These are phyloP conservation scores for Alternaria dauci DNA, from an alignment of 2,329 filamentous ascomycete genomes.

Conservation along the genomic window DNA sequence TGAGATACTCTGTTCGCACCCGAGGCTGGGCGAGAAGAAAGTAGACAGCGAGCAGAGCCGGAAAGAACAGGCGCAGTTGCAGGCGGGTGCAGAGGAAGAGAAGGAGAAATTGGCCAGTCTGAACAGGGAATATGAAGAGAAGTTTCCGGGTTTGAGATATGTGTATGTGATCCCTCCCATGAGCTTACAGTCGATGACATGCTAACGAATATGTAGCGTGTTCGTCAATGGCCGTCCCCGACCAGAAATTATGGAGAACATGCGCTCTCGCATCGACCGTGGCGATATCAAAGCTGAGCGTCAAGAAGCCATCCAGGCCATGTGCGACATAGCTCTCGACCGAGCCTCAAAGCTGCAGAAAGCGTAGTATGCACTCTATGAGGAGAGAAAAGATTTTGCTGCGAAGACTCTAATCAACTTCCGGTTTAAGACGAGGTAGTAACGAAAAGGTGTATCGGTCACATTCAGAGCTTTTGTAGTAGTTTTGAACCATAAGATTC, in stretches of 20 bases:
- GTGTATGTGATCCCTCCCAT: conserved; percentile 59
- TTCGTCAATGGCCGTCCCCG: conserved; percentile 86
- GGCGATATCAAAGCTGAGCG: conserved; percentile 74
- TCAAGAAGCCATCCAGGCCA: conserved; percentile 78
- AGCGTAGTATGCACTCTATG: not conserved
- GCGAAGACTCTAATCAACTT: not conserved
- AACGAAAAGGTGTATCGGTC: not conserved
- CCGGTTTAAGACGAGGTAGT: not conserved
- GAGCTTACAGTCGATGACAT: not conserved
- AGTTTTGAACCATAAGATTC: not conserved
- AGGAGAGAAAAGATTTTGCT: not conserved
- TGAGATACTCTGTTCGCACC: conserved; percentile 80
- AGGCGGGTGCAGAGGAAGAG: conserved; percentile 61
- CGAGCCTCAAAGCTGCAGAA: conserved; percentile 68
- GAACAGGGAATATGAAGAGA: conserved; percentile 81
- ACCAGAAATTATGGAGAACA: conserved; percentile 80
- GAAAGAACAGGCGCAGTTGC: conserved; percentile 82
- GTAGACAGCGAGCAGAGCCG: conserved; percentile 82
- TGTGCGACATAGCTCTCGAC: conserved; percentile 90
- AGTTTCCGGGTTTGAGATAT: conserved; percentile 83
- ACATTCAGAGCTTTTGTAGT: not conserved
- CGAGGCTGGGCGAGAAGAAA: conserved; percentile 81
- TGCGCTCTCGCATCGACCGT: conserved; percentile 75
- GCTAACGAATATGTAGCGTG: conserved; percentile 54
- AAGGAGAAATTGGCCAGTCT: conserved; percentile 65